Conservation (phyloP, 2,329 filamentous ascomycete genomes). For the Aschersonia sp. region DNA sequence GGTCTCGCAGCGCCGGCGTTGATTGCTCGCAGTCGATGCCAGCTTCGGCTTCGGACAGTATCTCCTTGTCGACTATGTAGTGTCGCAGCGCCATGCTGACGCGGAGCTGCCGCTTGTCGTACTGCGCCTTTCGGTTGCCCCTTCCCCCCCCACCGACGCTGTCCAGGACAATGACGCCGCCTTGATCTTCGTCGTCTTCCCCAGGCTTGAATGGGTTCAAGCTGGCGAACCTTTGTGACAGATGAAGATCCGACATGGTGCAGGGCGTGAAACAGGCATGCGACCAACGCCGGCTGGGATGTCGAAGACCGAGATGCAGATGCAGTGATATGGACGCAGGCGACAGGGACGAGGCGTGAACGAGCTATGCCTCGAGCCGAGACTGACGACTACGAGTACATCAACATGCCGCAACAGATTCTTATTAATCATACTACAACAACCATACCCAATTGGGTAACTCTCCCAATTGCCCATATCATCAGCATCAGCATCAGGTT, state of each 20-base stretch:
- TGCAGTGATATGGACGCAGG: no score
- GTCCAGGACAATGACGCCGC: slow-evolving; percentile 16
- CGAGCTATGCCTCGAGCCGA: no score
- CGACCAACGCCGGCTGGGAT: no score
- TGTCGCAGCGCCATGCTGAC: slow-evolving; percentile 44
- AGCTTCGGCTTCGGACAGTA: slow-evolving; percentile 33
- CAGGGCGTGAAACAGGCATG: no score
- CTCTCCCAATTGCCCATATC: no score
- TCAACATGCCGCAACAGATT: no score
- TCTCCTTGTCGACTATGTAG: slow-evolving; percentile 36
- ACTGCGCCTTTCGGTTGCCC: slow-evolving; percentile 31
- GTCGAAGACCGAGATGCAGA: no score
- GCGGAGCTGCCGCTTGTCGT: slow-evolving; percentile 36
- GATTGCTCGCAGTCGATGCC: slow-evolving; percentile 25
- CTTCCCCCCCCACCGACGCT: slow-evolving; percentile 47
- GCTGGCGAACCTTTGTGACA: slow-evolving; percentile 13
- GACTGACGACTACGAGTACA: no score
- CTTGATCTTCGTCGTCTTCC: slow-evolving; percentile 18
- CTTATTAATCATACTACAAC: no score
- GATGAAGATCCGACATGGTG: slow-evolving; percentile 10
- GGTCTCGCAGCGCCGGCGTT: slow-evolving; percentile 28
- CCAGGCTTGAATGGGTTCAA: slow-evolving; percentile 17
- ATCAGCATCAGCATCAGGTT: no score
- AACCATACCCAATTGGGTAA: no score
- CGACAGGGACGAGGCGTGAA: no score